These are phyloP conservation scores for Pogostemon cablin DNA, from an alignment of 257 asterid genomes.

Conservation along the genomic window DNA sequence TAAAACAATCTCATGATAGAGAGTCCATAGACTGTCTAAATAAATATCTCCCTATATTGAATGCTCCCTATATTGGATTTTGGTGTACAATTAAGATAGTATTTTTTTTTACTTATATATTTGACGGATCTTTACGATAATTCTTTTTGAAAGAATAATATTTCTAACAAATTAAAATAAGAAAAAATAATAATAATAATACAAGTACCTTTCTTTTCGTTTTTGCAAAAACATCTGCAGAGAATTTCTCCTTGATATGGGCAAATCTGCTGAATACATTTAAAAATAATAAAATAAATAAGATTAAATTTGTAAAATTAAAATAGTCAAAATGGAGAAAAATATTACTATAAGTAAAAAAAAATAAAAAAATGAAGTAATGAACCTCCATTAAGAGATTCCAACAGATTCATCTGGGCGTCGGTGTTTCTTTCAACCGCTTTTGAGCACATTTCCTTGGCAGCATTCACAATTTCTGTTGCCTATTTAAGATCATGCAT, in stretches of 20 bases:
- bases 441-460: constrained; percentile 28
- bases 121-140: background rate
- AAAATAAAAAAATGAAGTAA: background rate
- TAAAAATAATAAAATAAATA: background rate
- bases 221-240: constrained; percentile 46
- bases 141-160: background rate
- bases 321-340: too few species aligned
- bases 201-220: constrained; percentile 40
- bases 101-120: background rate
- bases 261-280: constrained; percentile 35
- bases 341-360: too few species aligned
- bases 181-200: background rate
- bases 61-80: background rate
- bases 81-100: too few species aligned
- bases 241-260: constrained; percentile 40
- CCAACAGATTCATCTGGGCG: constrained; percentile 29
- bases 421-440: constrained; percentile 22
- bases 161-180: background rate
- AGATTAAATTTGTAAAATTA: background rate
- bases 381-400: constrained; percentile 33
- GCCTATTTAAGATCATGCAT: constrained; percentile 33
- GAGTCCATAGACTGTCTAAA: too few species aligned
- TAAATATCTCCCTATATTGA: background rate
- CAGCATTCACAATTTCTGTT: constrained; percentile 36
- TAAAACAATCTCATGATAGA: too few species aligned